phyloP scores from a whole-genome alignment of 768 basidiomycete species.

The Nidularia pulvinata region DNA sequence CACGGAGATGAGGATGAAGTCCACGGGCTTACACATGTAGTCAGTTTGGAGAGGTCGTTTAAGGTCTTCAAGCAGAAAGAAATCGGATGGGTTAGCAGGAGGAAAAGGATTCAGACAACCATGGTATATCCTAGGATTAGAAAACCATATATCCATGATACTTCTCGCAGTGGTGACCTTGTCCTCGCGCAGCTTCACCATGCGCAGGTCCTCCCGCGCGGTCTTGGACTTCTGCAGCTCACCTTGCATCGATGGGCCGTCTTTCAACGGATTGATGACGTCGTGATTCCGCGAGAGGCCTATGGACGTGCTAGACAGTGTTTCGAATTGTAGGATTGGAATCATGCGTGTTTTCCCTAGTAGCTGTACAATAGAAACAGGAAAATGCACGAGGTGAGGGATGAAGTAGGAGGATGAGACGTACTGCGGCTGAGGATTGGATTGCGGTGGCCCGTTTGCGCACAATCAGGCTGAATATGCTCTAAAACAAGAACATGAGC shows the following conservation, averaged over 20 bases:
- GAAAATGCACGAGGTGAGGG: not conserved
- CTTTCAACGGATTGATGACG: constrained; percentile 57
- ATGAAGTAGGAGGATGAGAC: constrained; percentile 7
- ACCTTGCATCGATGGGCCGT: constrained; percentile 46
- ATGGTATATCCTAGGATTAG: constrained; percentile 73
- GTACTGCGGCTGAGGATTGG: constrained; percentile 50
- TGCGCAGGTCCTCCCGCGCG: constrained; percentile 64
- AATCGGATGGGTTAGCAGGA: not conserved
- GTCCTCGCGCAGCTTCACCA: constrained; percentile 60
- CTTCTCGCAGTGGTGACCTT: constrained; percentile 60
- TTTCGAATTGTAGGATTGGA: constrained; percentile 75
- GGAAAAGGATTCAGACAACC: constrained; percentile 41
- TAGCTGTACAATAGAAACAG: constrained; percentile 36
- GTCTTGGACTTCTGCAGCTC: constrained; percentile 55
- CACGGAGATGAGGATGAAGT: constrained; percentile 71
- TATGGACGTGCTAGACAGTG: constrained; percentile 82
- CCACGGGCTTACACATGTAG: constrained; percentile 74
- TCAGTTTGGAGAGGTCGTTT: constrained; percentile 83
- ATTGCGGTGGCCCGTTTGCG: constrained; percentile 66
- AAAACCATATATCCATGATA: constrained; percentile 75
- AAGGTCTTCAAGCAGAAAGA: constrained; percentile 47
- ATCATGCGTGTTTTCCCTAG: constrained; percentile 71
- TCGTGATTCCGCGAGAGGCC: constrained; percentile 84
- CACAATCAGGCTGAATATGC: constrained; percentile 76
- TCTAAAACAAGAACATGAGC: constrained; percentile 30